These are phyloP conservation scores for Exophiala calicioides DNA, from an alignment of 2,329 filamentous ascomycete genomes.

Conservation along the genomic window DNA sequence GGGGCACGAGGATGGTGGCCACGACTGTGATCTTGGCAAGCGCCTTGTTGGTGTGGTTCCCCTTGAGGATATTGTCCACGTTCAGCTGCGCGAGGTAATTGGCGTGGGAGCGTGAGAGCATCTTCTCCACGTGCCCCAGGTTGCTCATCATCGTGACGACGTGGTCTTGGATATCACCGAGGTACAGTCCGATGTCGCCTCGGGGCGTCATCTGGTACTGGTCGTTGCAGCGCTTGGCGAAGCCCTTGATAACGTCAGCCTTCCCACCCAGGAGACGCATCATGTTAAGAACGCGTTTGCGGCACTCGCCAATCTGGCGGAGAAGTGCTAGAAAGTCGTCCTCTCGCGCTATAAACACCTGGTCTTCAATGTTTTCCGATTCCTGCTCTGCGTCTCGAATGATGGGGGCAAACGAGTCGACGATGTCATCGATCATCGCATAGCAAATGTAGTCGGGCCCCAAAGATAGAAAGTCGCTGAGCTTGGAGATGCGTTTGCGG, in stretches of 20 bases:
- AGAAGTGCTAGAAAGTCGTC: slow-evolving; percentile 88
- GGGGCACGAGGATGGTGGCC: slow-evolving; percentile 90
- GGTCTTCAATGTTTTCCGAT: slow-evolving; percentile 90
- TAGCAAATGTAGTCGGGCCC: slow-evolving; percentile 99
- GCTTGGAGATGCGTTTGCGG: slow-evolving; percentile 82
- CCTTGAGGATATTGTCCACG: slow-evolving; percentile 85
- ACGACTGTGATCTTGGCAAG: slow-evolving; percentile 94
- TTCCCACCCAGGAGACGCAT: slow-evolving; percentile 93
- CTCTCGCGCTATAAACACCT: slow-evolving; percentile 86
- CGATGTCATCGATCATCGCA: slow-evolving; percentile 96
- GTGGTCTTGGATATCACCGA: slow-evolving; percentile 98
- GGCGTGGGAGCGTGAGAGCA: slow-evolving; percentile 87
- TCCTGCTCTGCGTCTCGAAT: slow-evolving; percentile 85
- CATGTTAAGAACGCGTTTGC: slow-evolving; percentile 92
- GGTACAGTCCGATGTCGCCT: slow-evolving; percentile 93
- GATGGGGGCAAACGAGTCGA: slow-evolving; percentile 89
- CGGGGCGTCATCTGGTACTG: slow-evolving; percentile 93
- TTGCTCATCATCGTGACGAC: slow-evolving; percentile 99
- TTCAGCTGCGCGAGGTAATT: slow-evolving; percentile 95
- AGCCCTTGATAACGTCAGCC: slow-evolving; percentile 96
- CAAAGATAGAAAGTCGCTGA: slow-evolving; percentile 92
- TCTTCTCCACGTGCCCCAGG: slow-evolving; percentile 93
- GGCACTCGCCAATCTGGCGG: slow-evolving; percentile 81
- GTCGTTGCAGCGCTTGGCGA: slow-evolving; percentile 98
- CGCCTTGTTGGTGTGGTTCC: slow-evolving; percentile 82